Base-by-base conservation (phyloP, 306 rosid genomes). In the Cicer chorassanicum region DNA sequence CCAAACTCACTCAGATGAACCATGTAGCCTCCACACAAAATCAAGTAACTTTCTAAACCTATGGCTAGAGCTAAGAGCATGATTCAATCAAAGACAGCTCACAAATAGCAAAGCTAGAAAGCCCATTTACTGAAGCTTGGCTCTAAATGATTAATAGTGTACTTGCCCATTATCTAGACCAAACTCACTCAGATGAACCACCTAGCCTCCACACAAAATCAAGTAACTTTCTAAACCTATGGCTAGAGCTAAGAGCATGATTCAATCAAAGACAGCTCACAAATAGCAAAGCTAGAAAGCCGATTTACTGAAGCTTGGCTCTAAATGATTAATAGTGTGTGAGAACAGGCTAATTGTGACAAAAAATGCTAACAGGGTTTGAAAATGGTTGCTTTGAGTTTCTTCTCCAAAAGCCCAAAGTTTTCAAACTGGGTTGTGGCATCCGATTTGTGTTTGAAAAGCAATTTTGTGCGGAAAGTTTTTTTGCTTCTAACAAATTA, bases 351-450 rank as follows among this genome's bases (percentile, higher is more conserved):
- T 21, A 56, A 9, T 19, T 10, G 63, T 21, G 14, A 38, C 63
- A 38, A 19, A 56, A 56, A 50, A 50, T 50, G 56, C 56, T 50
- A 6, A 6, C 15, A 14, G 56, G 56, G 56, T n/a, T 50, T 14
- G 19, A 50, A 29, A 56, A 56, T 19, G 63, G 38, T 8, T 56
- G 63, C 63, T 56, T 44, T 19, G 63, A 56, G 38, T 56, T 56
- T 56, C 38, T 21, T 56, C 63, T 21, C 63, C 59, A 53, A 56
- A 5, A 56, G 34, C 34, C 39, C 6, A 10, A 10, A 21, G 38
- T 6, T 56, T 56, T 21, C 41, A 11, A 57, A 40, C 40, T 19
- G 57, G 16, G 40, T 57, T 29, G 1, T 24, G 65, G 9, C 14
- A 24, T 4, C 15, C 0, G 39, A 10, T 57, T 57, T 57, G 57